These are phyloP conservation scores for Spizellomyces sp. DNA, from an alignment of 192 early-diverging fungal species.

Conservation along the genomic window DNA sequence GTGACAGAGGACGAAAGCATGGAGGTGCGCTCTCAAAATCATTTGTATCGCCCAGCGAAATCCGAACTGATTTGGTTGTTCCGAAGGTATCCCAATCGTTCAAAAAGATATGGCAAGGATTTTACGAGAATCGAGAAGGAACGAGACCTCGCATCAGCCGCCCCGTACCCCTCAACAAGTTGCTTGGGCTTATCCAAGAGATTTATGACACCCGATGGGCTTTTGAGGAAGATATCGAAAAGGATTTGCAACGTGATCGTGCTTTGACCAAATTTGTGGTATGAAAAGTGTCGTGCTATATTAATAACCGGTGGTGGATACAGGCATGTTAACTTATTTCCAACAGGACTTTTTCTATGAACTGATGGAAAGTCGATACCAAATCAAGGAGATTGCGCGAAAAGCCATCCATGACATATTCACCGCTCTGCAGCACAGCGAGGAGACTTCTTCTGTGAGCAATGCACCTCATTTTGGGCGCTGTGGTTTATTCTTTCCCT, in stretches of 20 bases:
- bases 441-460: slow-evolving; percentile 12
- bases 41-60: no score
- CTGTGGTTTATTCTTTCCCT: neutral
- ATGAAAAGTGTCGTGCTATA: neutral
- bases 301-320: neutral
- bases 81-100: slow-evolving; percentile 33
- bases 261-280: slow-evolving; percentile 29
- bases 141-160: slow-evolving; percentile 35
- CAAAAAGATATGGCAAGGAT: slow-evolving; percentile 45
- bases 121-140: slow-evolving; percentile 41
- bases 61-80: neutral
- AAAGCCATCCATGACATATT: slow-evolving; percentile 55
- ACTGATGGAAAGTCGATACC: slow-evolving; percentile 45
- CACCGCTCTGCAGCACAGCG: slow-evolving; percentile 31
- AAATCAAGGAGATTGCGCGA: slow-evolving; percentile 40
- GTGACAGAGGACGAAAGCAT: slow-evolving; percentile 39
- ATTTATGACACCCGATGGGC: slow-evolving; percentile 44
- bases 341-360: slow-evolving; percentile 53
- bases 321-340: neutral
- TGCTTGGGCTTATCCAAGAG: slow-evolving; percentile 47
- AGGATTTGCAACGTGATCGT: neutral
- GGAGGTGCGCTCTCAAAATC: neutral
- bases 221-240: slow-evolving; percentile 33
- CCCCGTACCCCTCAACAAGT: slow-evolving; percentile 27
- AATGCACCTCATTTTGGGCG: neutral